These are phyloP conservation scores for Diutina neorugosa DNA, from an alignment of 1,139 yeast species.

Conservation along the genomic window DNA sequence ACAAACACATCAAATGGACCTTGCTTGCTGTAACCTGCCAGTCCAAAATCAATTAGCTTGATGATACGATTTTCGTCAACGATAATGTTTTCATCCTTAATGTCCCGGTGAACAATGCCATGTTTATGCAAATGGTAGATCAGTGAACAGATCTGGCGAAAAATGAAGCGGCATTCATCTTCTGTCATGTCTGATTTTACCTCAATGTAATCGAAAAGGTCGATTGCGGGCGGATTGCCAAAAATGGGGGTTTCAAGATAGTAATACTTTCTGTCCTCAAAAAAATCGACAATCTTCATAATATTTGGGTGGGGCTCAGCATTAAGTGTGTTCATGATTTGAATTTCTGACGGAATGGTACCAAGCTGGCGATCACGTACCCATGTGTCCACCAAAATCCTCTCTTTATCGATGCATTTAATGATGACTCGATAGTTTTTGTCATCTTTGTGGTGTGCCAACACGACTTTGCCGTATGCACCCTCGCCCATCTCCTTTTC, in stretches of 20 bases:
- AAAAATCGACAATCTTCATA: slow-evolving; percentile 73
- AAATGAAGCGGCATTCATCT: slow-evolving; percentile 61
- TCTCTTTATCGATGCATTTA: slow-evolving; percentile 82
- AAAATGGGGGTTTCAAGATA: slow-evolving; percentile 87
- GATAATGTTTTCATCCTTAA: slow-evolving; percentile 88
- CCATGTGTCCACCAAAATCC: slow-evolving; percentile 95
- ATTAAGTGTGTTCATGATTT: slow-evolving; percentile 72
- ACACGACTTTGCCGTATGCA: slow-evolving; percentile 85
- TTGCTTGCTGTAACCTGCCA: slow-evolving; percentile 79
- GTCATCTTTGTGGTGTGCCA: slow-evolving; percentile 60
- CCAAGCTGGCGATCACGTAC: slow-evolving; percentile 84
- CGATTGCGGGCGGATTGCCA: slow-evolving; percentile 82
- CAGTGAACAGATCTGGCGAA: slow-evolving; percentile 69
- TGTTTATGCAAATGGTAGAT: slow-evolving; percentile 68
- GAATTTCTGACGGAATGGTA: slow-evolving; percentile 90
- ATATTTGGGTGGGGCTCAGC: slow-evolving; percentile 78
- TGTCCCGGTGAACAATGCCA: slow-evolving; percentile 89
- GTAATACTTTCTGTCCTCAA: slow-evolving; percentile 81
- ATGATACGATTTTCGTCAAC: slow-evolving; percentile 68
- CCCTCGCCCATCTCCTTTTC: slow-evolving; percentile 87
- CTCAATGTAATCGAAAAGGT: slow-evolving; percentile 84
- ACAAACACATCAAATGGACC: slow-evolving; percentile 97
- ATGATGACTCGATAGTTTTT: slow-evolving; percentile 59
- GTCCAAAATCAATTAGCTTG: slow-evolving; percentile 88
- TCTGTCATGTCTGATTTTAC: slow-evolving; percentile 71